Percentiles rank a stretch among this genome's conserved stretches.
Conservation (phyloP, 2,329 filamentous ascomycete species). For the Tolypocladium album region DNA sequence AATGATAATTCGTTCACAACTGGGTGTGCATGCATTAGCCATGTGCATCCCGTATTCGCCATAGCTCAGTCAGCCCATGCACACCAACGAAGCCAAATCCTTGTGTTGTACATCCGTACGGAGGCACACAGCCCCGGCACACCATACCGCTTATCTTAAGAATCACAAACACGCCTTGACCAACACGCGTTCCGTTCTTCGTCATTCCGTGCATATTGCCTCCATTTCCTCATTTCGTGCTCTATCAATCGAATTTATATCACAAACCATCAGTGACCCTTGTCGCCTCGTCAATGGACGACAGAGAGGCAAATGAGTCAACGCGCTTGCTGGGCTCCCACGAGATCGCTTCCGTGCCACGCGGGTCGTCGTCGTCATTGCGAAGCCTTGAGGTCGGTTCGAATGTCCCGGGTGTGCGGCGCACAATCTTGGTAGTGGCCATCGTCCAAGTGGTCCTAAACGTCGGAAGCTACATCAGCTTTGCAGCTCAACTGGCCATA, state of each 20-base stretch:
- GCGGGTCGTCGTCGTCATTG: background rate
- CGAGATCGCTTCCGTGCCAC: background rate
- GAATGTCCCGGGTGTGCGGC: background rate
- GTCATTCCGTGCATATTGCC: background rate
- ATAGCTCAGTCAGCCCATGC: too few relatives aligned
- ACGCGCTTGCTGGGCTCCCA: background rate
- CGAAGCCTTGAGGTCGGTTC: background rate
- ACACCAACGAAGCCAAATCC: too few relatives aligned
- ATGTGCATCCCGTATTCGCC: too few relatives aligned
- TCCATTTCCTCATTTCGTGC: background rate
- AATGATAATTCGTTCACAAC: too few relatives aligned
- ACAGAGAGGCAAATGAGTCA: background rate
- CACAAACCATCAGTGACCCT: background rate
- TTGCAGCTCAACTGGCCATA: background rate
- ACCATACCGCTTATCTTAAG: too few relatives aligned
- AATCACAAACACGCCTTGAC: too few relatives aligned
- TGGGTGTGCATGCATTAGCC: too few relatives aligned
- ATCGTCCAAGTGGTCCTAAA: background rate
- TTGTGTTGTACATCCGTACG: too few relatives aligned
- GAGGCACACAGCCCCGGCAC: too few relatives aligned
- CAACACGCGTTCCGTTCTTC: background rate
- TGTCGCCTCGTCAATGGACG: background rate
- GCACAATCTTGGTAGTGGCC: background rate
- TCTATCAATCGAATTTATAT: background rate
- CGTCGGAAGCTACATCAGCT: background rate